Percentiles rank a stretch among this genome's conserved stretches.
Conservation (phyloP, 2,329 filamentous ascomycete genomes). For the Paecilomyces formosus region DNA sequence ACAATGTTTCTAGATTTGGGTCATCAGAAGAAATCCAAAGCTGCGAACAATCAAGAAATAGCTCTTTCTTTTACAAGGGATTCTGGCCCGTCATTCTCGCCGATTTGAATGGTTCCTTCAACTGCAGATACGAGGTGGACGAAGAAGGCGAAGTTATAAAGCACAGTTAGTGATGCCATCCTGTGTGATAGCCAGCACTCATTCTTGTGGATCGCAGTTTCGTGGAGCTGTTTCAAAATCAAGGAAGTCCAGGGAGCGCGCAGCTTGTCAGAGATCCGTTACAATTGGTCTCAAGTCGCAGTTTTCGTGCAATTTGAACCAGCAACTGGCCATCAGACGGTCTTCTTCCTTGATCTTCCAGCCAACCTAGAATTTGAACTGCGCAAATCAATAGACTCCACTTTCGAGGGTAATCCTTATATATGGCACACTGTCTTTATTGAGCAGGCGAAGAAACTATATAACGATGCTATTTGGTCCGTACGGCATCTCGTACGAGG, state of each 20-base stretch:
- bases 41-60: not conserved
- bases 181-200: not conserved
- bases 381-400: not conserved
- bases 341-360: slow-evolving; percentile 10
- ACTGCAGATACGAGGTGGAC: slow-evolving; percentile 8
- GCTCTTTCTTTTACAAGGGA: not conserved
- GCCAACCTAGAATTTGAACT: slow-evolving; percentile 1
- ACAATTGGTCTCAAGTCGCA: slow-evolving; percentile 14
- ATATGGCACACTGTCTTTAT: slow-evolving; percentile 18
- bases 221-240: slow-evolving; percentile 18
- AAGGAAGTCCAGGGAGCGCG: slow-evolving; percentile 6
- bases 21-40: not conserved
- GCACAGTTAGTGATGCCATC: not conserved
- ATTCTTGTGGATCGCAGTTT: slow-evolving; percentile 6
- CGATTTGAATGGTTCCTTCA: slow-evolving; percentile 14
- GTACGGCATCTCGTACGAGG: slow-evolving; percentile 20
- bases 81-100: slow-evolving; percentile 7
- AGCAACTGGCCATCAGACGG: slow-evolving; percentile 1
- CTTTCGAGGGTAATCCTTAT: slow-evolving; percentile 8
- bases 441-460: slow-evolving; percentile 12
- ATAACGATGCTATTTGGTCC: slow-evolving; percentile 21
- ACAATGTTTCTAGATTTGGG: not conserved
- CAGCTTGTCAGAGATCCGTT: slow-evolving; percentile 1
- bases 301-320: slow-evolving; percentile 14
- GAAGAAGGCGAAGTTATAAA: not conserved